Conservation (phyloP, 2,329 filamentous ascomycete species). For the Ceratocystis destructans region DNA sequence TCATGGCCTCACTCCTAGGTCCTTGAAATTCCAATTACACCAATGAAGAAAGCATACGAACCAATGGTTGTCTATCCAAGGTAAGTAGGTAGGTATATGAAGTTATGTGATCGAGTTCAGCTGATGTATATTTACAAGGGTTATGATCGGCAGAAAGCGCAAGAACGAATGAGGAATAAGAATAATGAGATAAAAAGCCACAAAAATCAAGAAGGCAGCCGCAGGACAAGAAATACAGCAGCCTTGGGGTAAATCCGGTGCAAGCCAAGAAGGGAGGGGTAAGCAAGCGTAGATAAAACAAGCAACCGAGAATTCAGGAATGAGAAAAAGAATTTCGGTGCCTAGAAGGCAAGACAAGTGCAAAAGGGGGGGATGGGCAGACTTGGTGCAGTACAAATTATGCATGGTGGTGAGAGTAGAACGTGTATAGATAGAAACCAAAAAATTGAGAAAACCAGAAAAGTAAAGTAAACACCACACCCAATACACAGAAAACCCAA, state of each 20-base stretch:
- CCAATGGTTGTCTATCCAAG: background rate
- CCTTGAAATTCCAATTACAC: background rate
- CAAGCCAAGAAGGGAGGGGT: background rate
- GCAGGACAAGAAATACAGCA: background rate
- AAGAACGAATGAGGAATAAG: background rate
- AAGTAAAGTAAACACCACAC: too few relatives aligned
- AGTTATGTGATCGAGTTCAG: background rate
- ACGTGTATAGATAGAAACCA: too few relatives aligned
- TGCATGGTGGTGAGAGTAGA: too few relatives aligned
- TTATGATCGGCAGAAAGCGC: background rate
- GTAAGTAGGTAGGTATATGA: background rate
- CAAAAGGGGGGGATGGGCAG: too few relatives aligned
- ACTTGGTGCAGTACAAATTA: too few relatives aligned
- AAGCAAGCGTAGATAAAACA: background rate
- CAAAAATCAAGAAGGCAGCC: background rate
- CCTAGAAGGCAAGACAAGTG: background rate
- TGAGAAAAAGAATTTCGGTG: background rate
- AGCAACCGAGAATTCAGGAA: background rate
- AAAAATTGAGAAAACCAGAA: too few relatives aligned
- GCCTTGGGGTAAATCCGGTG: background rate
- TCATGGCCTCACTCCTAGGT: slow-evolving; percentile 4
- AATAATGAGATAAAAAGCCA: background rate
- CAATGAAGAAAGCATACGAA: background rate
- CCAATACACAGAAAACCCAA: too few relatives aligned
- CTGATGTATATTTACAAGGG: background rate